phyloP scores from a whole-genome alignment of 2,329 filamentous ascomycete species.

The Pseudocercospora macadamiae region DNA sequence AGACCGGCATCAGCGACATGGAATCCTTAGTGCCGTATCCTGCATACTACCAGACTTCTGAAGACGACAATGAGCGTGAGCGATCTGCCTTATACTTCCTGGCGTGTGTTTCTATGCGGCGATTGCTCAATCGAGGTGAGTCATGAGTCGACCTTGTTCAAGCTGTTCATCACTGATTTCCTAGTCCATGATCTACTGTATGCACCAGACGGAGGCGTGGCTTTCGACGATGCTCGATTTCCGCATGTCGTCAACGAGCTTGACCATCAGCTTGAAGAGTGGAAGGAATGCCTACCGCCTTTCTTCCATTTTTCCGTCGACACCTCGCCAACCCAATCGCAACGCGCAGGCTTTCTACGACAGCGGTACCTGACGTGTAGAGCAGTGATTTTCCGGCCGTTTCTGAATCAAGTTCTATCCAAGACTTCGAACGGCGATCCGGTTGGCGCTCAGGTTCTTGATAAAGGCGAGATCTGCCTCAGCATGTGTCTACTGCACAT shows the following conservation, averaged over 20 bases:
- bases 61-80: constrained; percentile 14
- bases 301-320: constrained; percentile 16
- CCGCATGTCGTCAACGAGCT: constrained; percentile 21
- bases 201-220: constrained; percentile 17
- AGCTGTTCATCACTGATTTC: no score
- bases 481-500: constrained; percentile 20
- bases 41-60: constrained; percentile 11
- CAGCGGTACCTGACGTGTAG: constrained; percentile 20
- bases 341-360: constrained; percentile 17
- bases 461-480: constrained; percentile 16
- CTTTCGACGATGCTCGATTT: constrained; percentile 21
- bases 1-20: constrained; percentile 19
- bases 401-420: constrained; percentile 16
- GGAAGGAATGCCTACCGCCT: constrained; percentile 12
- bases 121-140: constrained; percentile 19
- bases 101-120: constrained; percentile 22
- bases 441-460: constrained; percentile 8
- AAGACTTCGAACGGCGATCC: constrained; percentile 10
- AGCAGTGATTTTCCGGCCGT: constrained; percentile 20
- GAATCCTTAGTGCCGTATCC: constrained; percentile 17
- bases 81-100: constrained; percentile 19
- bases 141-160: no score
- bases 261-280: constrained; percentile 22
- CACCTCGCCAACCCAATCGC: not conserved
- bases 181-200: constrained; percentile 22